A percentile compares a stretch with the other conserved stretches of the same genome.
Evolutionary conservation across 129 eudicot genomes (phyloP).

Genomic region (Deinandra increscens): DNA sequence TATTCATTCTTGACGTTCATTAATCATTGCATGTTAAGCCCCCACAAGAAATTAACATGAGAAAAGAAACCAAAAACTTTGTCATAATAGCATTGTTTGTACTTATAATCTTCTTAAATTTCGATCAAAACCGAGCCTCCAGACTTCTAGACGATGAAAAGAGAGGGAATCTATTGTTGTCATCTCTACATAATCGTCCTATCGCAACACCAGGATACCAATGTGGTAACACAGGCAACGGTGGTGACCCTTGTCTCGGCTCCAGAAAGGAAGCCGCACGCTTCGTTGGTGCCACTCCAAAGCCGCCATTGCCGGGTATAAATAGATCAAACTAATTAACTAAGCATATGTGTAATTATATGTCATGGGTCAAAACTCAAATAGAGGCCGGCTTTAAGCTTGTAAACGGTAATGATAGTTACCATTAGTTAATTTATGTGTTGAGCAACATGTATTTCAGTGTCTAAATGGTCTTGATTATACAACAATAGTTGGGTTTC

Average conservation of each 20-base stretch:
- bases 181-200: slow-evolving; percentile 21
- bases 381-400: too few relatives aligned
- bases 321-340: too few relatives aligned
- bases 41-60: too few relatives aligned
- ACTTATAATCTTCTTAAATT: slow-evolving; percentile 10
- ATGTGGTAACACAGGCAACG: slow-evolving; percentile 30
- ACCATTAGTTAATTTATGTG: too few relatives aligned
- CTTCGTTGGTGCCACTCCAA: not conserved
- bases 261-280: slow-evolving; percentile 31
- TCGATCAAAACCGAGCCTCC: slow-evolving; percentile 17
- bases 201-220: slow-evolving; percentile 30
- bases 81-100: not conserved
- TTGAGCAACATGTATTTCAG: too few relatives aligned
- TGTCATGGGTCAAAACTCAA: too few relatives aligned
- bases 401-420: too few relatives aligned
- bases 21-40: too few relatives aligned
- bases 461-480: too few relatives aligned
- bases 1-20: too few relatives aligned
- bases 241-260: slow-evolving; percentile 33
- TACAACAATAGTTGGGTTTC: too few relatives aligned
- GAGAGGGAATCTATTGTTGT: slow-evolving; percentile 26
- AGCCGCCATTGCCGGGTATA: not conserved
- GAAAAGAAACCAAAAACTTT: not conserved
- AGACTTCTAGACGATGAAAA: slow-evolving; percentile 36
- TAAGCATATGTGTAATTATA: too few relatives aligned